Evolutionary conservation across 2,329 filamentous ascomycete species (phyloP).

Genomic region (Penicillium brevicompactum): DNA sequence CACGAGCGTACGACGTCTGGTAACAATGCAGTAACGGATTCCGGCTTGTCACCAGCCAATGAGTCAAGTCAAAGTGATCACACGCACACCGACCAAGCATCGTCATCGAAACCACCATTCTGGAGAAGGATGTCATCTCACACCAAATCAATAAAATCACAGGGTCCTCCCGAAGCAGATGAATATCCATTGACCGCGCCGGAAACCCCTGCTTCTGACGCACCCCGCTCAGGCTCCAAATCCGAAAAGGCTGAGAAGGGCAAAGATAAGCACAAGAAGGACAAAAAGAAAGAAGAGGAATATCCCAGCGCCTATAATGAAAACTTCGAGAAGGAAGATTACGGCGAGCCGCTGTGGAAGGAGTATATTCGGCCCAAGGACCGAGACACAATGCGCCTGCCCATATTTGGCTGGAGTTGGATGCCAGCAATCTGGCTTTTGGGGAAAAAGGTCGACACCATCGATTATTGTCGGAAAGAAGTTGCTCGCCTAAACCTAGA

Average conservation of each 20-base stretch:
- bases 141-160: constrained; percentile 29
- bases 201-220: constrained; percentile 25
- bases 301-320: constrained; percentile 68
- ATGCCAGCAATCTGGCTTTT: constrained; percentile 77
- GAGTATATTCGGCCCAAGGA: constrained; percentile 80
- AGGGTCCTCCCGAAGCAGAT: constrained; percentile 30
- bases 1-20: constrained; percentile 2
- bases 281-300: constrained; percentile 32
- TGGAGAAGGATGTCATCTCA: constrained; percentile 39
- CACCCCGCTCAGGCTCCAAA: constrained; percentile 2
- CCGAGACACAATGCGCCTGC: constrained; percentile 79
- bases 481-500: constrained; percentile 85
- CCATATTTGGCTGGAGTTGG: constrained; percentile 65
- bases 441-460: constrained; percentile 90
- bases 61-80: constrained; percentile 5
- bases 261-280: constrained; percentile 22
- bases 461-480: constrained; percentile 86
- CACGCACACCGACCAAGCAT: constrained; percentile 2
- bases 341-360: constrained; percentile 73
- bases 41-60: constrained; percentile 4
- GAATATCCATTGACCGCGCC: constrained; percentile 41
- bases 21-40: constrained; percentile 6
- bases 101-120: constrained; percentile 31
- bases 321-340: constrained; percentile 63
- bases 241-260: constrained; percentile 11